Conservation (phyloP, 2,329 filamentous ascomycete genomes). For the Trichoderma koningii region DNA sequence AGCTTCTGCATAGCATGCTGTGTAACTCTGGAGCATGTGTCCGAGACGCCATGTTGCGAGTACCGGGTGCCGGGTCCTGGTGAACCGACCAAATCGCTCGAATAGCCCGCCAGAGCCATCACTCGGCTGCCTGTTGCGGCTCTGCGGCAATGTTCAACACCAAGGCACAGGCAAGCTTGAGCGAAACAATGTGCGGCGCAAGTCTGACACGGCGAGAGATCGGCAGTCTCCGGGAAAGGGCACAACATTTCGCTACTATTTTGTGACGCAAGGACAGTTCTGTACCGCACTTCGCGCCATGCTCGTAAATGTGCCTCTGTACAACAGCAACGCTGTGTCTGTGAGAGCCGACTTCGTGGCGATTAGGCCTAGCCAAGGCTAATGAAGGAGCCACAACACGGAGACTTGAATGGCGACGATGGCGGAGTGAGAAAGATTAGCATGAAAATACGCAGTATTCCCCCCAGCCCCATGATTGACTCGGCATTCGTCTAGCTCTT, state of each 20-base stretch:
- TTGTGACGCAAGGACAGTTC: constrained; percentile 8
- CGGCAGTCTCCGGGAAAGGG: constrained; percentile 24
- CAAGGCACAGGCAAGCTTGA: neutral
- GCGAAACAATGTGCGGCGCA: constrained; percentile 5
- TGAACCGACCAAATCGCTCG: constrained; percentile 16
- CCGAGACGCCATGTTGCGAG: constrained; percentile 14
- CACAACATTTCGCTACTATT: neutral
- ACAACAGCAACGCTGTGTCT: constrained; percentile 4
- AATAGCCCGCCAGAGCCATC: neutral
- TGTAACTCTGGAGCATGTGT: constrained; percentile 12
- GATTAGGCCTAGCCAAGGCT: constrained; percentile 13
- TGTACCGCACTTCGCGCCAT: neutral
- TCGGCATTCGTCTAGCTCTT: constrained; percentile 12
- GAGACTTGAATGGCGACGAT: constrained; percentile 6
- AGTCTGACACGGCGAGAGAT: constrained; percentile 1
- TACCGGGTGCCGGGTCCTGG: constrained; percentile 25
- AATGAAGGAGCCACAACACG: constrained; percentile 10
- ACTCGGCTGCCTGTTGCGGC: constrained; percentile 17
- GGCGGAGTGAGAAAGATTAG: constrained; percentile 17
- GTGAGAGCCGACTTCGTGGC: constrained; percentile 11
- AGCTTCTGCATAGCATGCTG: constrained; percentile 19
- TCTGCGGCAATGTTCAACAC: constrained; percentile 14
- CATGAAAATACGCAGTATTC: neutral
- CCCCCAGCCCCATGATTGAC: neutral
- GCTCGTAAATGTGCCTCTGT: constrained; percentile 4